Conservation (phyloP, 257 asterid genomes). For the Fraxinus quadrangulata region DNA sequence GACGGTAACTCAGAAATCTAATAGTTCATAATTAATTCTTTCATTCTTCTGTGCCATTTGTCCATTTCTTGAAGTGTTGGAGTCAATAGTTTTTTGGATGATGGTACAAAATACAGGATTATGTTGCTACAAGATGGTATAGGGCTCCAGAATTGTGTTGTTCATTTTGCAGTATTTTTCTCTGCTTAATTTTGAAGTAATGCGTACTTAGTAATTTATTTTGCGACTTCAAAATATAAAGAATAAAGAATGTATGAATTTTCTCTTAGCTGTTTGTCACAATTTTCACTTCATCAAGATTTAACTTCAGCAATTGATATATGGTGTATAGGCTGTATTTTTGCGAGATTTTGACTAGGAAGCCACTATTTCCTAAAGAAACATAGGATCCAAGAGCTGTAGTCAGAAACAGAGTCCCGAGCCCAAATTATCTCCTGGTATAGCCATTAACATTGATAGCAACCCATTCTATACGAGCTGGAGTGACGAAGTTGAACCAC, state of each 20-base stretch:
- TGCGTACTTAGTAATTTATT: background rate
- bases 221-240: background rate
- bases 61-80: constrained; percentile 1
- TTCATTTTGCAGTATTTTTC: constrained; percentile 46
- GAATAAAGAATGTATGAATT: no score
- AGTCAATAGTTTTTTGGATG: background rate
- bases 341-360: constrained; percentile 89
- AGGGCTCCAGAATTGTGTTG: constrained; percentile 93
- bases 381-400: constrained; percentile 21
- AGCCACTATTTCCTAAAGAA: constrained; percentile 76
- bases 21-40: background rate
- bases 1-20: constrained; percentile 58
- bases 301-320: constrained; percentile 70
- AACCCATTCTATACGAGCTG: constrained; percentile 52
- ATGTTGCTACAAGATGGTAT: constrained; percentile 94
- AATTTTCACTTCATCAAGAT: constrained; percentile 24
- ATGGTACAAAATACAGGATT: constrained; percentile 54
- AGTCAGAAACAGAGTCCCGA: constrained; percentile 38
- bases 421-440: constrained; percentile 57
- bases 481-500: constrained; percentile 41
- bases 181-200: background rate
- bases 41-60: background rate
- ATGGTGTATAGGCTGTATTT: constrained; percentile 91
- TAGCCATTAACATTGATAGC: constrained; percentile 61
- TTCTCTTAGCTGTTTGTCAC: background rate